phyloP scores from a whole-genome alignment of 441 rosid species.

The Manihot esculenta region DNA sequence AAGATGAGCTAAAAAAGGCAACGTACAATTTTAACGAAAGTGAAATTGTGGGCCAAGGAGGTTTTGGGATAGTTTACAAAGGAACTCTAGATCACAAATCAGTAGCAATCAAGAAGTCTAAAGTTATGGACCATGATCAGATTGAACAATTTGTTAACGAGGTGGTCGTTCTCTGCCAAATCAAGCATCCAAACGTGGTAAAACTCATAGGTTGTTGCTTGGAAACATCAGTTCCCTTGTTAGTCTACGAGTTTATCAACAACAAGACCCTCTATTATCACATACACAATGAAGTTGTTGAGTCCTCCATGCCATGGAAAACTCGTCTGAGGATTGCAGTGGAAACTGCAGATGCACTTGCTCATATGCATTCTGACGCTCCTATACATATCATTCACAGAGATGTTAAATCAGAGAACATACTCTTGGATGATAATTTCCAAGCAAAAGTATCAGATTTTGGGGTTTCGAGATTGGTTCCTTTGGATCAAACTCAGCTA shows the following conservation, averaged over 20 bases:
- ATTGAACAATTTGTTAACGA: slow-evolving; percentile 30
- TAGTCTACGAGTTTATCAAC: slow-evolving; percentile 26
- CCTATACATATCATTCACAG: slow-evolving; percentile 25
- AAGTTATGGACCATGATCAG: slow-evolving; percentile 14
- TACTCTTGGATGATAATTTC: slow-evolving; percentile 31
- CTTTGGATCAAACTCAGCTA: too few relatives aligned
- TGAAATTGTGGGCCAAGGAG: slow-evolving; percentile 43
- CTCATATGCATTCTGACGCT: slow-evolving; percentile 22
- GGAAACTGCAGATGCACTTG: slow-evolving; percentile 26
- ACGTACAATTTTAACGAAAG: slow-evolving; percentile 36
- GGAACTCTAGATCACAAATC: slow-evolving; percentile 5
- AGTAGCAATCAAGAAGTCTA: slow-evolving; percentile 40
- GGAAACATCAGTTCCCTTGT: slow-evolving; percentile 24
- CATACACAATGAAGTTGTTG: background rate
- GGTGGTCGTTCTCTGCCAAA: slow-evolving; percentile 25
- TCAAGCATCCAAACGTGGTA: slow-evolving; percentile 24
- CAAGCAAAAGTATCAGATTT: slow-evolving; percentile 37
- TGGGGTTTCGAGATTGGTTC: too few relatives aligned
- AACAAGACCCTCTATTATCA: slow-evolving; percentile 23
- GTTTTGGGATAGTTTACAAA: slow-evolving; percentile 49
- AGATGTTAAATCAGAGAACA: slow-evolving; percentile 23
- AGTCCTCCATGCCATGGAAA: slow-evolving; percentile 14
- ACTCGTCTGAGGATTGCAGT: slow-evolving; percentile 11
- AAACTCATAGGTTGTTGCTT: slow-evolving; percentile 21
- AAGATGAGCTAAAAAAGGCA: slow-evolving; percentile 39